Evolutionary conservation across 805 yeast species (phyloP).

Genomic region (Cyberlindnera mycetangii): DNA sequence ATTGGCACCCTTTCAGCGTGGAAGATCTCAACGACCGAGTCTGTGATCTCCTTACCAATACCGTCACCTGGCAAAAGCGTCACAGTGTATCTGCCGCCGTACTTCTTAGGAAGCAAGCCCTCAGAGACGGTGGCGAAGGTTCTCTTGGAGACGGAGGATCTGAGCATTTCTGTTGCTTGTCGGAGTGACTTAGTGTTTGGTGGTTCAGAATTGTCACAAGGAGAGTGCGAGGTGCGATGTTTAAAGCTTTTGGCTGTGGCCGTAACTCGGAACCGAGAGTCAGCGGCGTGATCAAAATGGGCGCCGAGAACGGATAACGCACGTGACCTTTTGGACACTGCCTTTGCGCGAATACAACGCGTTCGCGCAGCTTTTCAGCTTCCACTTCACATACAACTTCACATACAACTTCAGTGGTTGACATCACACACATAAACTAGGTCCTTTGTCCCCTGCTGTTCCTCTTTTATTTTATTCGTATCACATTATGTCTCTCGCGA

Average conservation of each 20-base stretch:
- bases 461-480: background rate
- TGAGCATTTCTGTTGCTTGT: conserved; percentile 26
- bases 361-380: background rate
- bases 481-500: conserved; percentile 8
- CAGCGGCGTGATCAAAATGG: conserved; percentile 10
- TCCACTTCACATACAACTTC: too few species aligned
- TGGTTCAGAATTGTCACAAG: background rate
- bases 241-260: background rate
- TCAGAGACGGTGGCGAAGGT: conserved; percentile 59
- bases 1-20: conserved; percentile 85
- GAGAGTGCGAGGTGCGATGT: background rate
- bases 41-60: conserved; percentile 93
- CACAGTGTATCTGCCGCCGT: conserved; percentile 92
- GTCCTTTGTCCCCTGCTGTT: background rate
- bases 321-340: too few species aligned
- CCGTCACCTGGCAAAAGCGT: conserved; percentile 98
- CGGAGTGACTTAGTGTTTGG: background rate
- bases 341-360: background rate
- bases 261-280: conserved; percentile 14
- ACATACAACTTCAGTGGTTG: too few species aligned
- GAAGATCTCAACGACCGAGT: conserved; percentile 88
- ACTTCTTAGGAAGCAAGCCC: conserved; percentile 76
- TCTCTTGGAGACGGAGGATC: conserved; percentile 34
- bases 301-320: conserved; percentile 9
- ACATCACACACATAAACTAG: background rate